Evolutionary conservation across 768 basidiomycete genomes (phyloP), one percentile per base, ranked within the genome.

Genomic region (Kwoniella heveanensis): DNA sequence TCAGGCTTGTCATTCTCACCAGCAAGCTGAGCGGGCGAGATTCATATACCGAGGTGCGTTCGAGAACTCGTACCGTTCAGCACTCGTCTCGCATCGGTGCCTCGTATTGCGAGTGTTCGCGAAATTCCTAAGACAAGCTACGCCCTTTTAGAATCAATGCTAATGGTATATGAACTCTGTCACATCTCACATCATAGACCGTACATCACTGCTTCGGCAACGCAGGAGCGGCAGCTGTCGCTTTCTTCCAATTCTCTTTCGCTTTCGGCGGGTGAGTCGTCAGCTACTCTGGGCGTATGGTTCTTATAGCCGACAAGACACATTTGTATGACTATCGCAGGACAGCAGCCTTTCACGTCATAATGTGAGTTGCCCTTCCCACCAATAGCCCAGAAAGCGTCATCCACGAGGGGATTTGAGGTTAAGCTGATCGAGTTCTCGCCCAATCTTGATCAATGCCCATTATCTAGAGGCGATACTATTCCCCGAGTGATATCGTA

Each of bases 311-410:
- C n/a, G n/a, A n/a, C n/a, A n/a, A n/a, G n/a, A n/a, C n/a, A n/a
- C n/a, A n/a, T n/a, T n/a, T 22, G 19, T 54, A 25, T 25, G 3
- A 22, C n/a, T 27, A 27, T 24, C 12, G 15, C 46, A 77, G 95
- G 47, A 97, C 97, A 93, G 95, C 92, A 69, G 95, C 95, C 0
- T 98, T 97, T 78, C 91, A 92, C 27, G 95, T 98, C 72, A 97
- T 98, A 70, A 92, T 96, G 58, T 88, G 83, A 64, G 73, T 59
- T 39, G 39, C 54, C 36, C 17, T 8, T 29, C 25, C 7, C 5
- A 0, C 32, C 32, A n/a, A n/a, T n/a, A n/a, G n/a, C 32, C 32
- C 32, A 22, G 12, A 25, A 54, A 36, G 39, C 21, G 7, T 36
- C 32, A 36, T 36, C 32, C n/a, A n/a, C n/a, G n/a, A n/a, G n/a